Conservation (phyloP, 106 monocot species). For the Dioscorea zingiberensis region DNA sequence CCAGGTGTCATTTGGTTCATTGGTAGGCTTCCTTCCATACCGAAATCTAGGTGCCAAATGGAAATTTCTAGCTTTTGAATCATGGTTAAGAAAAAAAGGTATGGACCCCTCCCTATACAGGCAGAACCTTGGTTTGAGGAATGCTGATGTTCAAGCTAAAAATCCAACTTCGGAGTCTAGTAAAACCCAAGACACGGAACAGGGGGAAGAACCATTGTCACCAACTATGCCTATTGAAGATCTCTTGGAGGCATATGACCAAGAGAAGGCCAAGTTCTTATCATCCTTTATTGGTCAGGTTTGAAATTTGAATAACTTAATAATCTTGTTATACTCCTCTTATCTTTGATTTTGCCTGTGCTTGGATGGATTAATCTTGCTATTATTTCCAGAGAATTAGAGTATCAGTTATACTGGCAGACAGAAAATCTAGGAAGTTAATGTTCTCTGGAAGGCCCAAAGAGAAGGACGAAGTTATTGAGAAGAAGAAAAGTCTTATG, state of each 20-base stretch:
- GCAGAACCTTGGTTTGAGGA: constrained; percentile 58
- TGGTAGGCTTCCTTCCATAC: constrained; percentile 91
- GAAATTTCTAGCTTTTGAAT: constrained; percentile 95
- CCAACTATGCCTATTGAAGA: constrained; percentile 62
- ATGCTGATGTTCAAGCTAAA: constrained; percentile 33
- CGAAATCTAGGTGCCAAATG: constrained; percentile 78
- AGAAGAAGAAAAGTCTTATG: constrained; percentile 85
- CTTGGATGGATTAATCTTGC: neutral
- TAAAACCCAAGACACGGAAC: constrained; percentile 15
- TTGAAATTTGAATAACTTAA: constrained; percentile 2
- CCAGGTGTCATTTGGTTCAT: constrained; percentile 83
- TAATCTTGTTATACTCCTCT: neutral
- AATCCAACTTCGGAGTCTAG: constrained; percentile 18
- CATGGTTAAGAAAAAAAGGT: constrained; percentile 87
- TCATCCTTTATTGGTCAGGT: constrained; percentile 98
- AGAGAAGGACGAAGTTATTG: constrained; percentile 71
- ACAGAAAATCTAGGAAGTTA: constrained; percentile 62
- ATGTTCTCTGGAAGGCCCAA: constrained; percentile 79
- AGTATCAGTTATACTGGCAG: constrained; percentile 54
- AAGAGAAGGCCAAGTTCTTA: constrained; percentile 75
- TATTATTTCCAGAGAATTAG: constrained; percentile 48
- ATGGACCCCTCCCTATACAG: constrained; percentile 62
- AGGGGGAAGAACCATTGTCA: constrained; percentile 18
- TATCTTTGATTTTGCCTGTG: neutral
- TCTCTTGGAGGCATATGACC: constrained; percentile 63